phyloP scores from a whole-genome alignment of 257 asterid species.

The Ajuga chamaepitys region DNA sequence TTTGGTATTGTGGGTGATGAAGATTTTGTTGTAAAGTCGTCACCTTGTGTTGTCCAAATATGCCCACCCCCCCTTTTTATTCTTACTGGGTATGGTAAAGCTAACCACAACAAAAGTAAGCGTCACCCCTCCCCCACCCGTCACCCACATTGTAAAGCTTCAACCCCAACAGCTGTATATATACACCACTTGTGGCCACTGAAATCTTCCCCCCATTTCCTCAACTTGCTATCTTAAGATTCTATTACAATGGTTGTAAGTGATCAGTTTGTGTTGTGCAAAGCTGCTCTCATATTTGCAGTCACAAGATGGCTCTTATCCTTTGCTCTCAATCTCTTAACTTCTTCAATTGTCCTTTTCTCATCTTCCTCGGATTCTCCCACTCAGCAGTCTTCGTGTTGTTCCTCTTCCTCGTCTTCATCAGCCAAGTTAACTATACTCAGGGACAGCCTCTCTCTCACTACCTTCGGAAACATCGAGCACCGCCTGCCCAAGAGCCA shows the following conservation, averaged over 20 bases:
- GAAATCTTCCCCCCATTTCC: constrained; percentile 35
- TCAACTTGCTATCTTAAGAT: constrained; percentile 9
- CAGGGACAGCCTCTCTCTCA: constrained; percentile 33
- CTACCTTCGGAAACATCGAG: constrained; percentile 34
- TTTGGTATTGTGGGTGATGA: constrained; percentile 26
- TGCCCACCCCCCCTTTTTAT: constrained; percentile 19
- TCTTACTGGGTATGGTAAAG: constrained; percentile 40
- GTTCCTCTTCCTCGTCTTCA: constrained; percentile 10
- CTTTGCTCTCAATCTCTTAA: constrained; percentile 29
- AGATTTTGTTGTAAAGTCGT: constrained; percentile 31
- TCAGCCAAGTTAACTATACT: constrained; percentile 23
- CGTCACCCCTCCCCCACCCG: constrained; percentile 24
- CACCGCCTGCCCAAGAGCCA: constrained; percentile 23
- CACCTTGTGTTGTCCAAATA: constrained; percentile 18
- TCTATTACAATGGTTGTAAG: constrained; percentile 22
- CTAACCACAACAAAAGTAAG: constrained; percentile 17
- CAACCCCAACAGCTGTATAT: constrained; percentile 10
- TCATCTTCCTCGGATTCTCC: constrained; percentile 12
- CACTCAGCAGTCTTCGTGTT: constrained; percentile 4
- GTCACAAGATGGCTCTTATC: constrained; percentile 49
- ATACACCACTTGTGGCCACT: constrained; percentile 11
- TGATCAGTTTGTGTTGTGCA: constrained; percentile 42
- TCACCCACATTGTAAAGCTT: constrained; percentile 28
- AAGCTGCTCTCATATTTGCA: constrained; percentile 50
- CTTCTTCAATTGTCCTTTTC: constrained; percentile 18